Base-by-base conservation (phyloP, 768 basidiomycete species). In the Suillus clintonianus region DNA sequence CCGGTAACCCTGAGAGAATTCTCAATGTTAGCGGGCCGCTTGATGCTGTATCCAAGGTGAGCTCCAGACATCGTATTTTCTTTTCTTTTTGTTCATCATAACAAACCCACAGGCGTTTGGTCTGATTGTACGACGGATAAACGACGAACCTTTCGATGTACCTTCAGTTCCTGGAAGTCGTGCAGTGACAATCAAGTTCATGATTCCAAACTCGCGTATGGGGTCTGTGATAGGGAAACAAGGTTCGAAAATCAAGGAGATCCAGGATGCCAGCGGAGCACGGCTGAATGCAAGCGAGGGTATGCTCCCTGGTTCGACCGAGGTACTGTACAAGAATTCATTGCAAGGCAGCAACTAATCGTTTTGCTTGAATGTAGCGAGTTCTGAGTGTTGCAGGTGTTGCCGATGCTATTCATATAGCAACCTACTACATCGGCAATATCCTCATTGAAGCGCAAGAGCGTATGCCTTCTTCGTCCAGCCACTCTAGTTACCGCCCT, bases 181-280 rank as follows among this genome's bases (percentile, higher is more conserved):
- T 64, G 97, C 97, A 34, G 97, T 99, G 61, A 99, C 97, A 36
- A 99, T 99, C 84, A 98, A 99, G 77, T 99, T 95, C 74, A 98
- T 99, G 91, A 97, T 99, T 62, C 97, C 97, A 67, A 98, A 99
- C 78, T 96, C 95, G 11, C 91, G 97, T 63, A 99, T 99, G 97
- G 97, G 97, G 47, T 97, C 95, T 19, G 95, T 98, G 64, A 99
- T 99, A 71, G 97, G 97, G 62, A 99, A 97, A 77, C 92, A 91
- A 66, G 97, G 97, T 37, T 90, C 90, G 42, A 99, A 99, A 78
- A 99, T 99, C 76, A 98, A 98, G 81, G 97, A 99, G 79, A 99
- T 99, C 67, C 97, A 99, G 74, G 97, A 99, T 71, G 97, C 97
- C 32, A 95, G 92, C 67, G 97, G 97, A 41, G 97, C 97, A 17